These are phyloP conservation scores for Mycena indigotica DNA, from an alignment of 768 basidiomycete genomes.

Conservation along the genomic window DNA sequence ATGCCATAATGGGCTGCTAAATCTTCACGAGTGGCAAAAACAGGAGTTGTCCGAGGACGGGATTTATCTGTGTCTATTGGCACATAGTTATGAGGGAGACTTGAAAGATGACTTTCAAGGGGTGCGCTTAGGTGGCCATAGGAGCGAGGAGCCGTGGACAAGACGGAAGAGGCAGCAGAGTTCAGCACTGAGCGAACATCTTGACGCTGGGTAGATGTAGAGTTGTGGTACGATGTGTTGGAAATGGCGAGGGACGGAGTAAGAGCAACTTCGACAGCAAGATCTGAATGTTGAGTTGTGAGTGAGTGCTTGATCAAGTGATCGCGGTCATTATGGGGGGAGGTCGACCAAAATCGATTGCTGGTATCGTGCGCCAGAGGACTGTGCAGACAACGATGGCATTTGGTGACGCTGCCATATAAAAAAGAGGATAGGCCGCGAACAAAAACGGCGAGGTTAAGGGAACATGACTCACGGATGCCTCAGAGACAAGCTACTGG, in stretches of 20 bases:
- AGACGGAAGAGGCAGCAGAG: slow-evolving; percentile 42
- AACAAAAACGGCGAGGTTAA: slow-evolving; percentile 13
- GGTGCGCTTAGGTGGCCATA: slow-evolving; percentile 38
- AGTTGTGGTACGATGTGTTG: slow-evolving; percentile 39
- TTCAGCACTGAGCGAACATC: slow-evolving; percentile 52
- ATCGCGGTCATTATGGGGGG: slow-evolving; percentile 26
- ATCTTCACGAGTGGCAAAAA: slow-evolving; percentile 67
- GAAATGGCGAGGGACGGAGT: slow-evolving; percentile 54
- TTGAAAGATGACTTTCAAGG: slow-evolving; percentile 64
- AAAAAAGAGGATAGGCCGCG: slow-evolving; percentile 24
- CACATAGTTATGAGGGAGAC: slow-evolving; percentile 57
- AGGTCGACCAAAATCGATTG: slow-evolving; percentile 21
- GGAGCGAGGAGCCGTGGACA: slow-evolving; percentile 38
- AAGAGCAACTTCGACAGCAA: slow-evolving; percentile 27
- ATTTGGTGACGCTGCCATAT: slow-evolving; percentile 13
- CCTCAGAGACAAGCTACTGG: slow-evolving; percentile 13
- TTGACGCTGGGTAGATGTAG: slow-evolving; percentile 42
- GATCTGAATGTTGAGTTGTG: slow-evolving; percentile 51
- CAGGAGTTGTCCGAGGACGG: slow-evolving; percentile 71
- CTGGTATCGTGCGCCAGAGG: slow-evolving; percentile 23
- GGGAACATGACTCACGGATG: slow-evolving; percentile 39
- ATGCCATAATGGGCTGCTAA: slow-evolving; percentile 80
- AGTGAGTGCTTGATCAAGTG: slow-evolving; percentile 60
- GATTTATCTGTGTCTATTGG: slow-evolving; percentile 52
- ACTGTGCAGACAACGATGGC: slow-evolving; percentile 26